Base-by-base conservation (phyloP, 306 rosid genomes). In the Prunus mume region DNA sequence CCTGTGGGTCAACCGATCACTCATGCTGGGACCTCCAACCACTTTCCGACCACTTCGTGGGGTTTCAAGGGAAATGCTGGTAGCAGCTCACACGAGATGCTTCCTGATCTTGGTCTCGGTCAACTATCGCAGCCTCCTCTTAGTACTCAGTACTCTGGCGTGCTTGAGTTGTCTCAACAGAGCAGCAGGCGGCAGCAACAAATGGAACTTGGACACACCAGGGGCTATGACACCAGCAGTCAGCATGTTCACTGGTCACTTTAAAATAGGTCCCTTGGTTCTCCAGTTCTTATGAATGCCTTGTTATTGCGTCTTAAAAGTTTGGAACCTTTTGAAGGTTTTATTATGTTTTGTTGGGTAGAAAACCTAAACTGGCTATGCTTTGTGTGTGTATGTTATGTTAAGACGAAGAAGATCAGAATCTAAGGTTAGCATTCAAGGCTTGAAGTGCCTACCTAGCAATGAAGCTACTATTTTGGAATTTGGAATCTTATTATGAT, bases 191-290 rank as follows among this genome's bases (percentile, higher is more conserved):
- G 95, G 92, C 91, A 87, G 92, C 91, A 86, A 30, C 84, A 82
- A 60, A 84, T 89, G 97, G 96, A 89, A 68, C 74, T 79, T 27
- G 93, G 75, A 75, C 89, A 87, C 79, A 56, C 90, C 17, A 73
- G 90, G 73, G 79, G 80, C 32, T 90, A 75, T 61, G 91, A 84
- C 61, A 73, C 84, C 75, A 72, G 80, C 49, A 52, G 84, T 72
- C 92, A 84, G 82, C 88, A 88, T 65, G 69, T 82, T 74, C 82
- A 85, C 49, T 94, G 98, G 96, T 89, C 96, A 12, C 97, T 91
- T 61, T 94, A 77, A 56, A 54, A 38, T 5, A 38, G 43, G 43
- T 7, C 43, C 9, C 9, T 38, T 38, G 43, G 87, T 38, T 38
- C 43, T 38, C 43, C 43, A 34, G 43, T 34, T 34, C 9, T 1